Evolutionary conservation across 192 early-diverging fungal species (phyloP), one percentile per base, ranked within the genome.

Genomic region (Coemansia sp.): DNA sequence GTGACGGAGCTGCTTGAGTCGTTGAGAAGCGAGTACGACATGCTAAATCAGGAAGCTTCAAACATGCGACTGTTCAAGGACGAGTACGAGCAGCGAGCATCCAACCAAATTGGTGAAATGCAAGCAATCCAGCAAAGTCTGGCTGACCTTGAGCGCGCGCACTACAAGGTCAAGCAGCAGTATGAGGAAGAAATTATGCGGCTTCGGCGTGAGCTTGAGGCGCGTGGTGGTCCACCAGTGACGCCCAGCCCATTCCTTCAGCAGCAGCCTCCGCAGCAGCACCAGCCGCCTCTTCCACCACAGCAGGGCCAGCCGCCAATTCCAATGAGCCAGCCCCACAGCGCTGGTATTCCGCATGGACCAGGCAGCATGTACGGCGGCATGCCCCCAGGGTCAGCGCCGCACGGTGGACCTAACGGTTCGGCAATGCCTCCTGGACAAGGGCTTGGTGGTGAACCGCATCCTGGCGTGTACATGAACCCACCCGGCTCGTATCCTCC

Each of bases 161-260:
- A 94, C 73, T 82, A 87, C 49, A 74, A 86, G 41, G 83, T 91
- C 56, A 92, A 93, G 78, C 85, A 83, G 57, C 86, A 90, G 74
- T 96, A 93, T 62, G 95, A 98, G 66, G 91, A 94, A 53, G 94
- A 98, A 58, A 89, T 96, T 64, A 74, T 76, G 31, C 84, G 88
- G 30, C 75, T 96, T 57, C 86, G 91, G 22, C 88, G 89, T 22
- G 92, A 98, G 56, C 84, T 96, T 5, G 93, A 97, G 57, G 83
- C 85, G 52, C 85, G 83, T 59, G 87, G 83, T 26, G 85, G 82
- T 16, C 78, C 81, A 48, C 67, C 79, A 8, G 77, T 73, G 58
- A 70, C 78, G 21, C 72, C 84, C 26, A 70, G 72, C 14, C 77
- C 77, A 32, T 80, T 80, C 54, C 61, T 81, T 24, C 84, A 65